A percentile compares a stretch with the other conserved stretches of the same genome.
phyloP scores from a whole-genome alignment of 495 filamentous ascomycete genomes.

The Neurospora sp. region DNA sequence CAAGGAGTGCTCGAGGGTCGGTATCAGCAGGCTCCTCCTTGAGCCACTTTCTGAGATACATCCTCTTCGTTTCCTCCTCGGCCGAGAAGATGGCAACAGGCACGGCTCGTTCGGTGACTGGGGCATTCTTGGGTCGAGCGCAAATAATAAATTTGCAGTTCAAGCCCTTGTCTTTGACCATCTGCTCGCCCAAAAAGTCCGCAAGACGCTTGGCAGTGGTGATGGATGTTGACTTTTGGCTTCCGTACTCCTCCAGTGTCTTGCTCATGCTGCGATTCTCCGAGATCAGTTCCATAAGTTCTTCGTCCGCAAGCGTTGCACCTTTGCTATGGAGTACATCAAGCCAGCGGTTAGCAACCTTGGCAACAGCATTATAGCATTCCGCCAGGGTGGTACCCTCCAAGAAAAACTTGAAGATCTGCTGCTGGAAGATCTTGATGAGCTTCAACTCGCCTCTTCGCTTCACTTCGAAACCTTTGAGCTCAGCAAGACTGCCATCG shows the following conservation, averaged over 20 bases:
- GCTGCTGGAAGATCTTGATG: slow-evolving; percentile 99
- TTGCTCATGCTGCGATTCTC: slow-evolving; percentile 98
- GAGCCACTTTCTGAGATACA: slow-evolving; percentile 90
- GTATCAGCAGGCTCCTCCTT: slow-evolving; percentile 89
- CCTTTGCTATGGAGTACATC: slow-evolving; percentile 87
- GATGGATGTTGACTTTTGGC: slow-evolving; percentile 94
- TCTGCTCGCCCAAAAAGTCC: slow-evolving; percentile 94
- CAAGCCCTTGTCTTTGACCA: slow-evolving; percentile 97
- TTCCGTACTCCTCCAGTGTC: slow-evolving; percentile 88
- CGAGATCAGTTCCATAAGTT: slow-evolving; percentile 96
- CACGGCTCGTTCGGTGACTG: slow-evolving; percentile 89
- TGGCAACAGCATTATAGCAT: slow-evolving; percentile 86
- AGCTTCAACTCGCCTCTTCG: slow-evolving; percentile 95
- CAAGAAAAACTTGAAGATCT: slow-evolving; percentile 98
- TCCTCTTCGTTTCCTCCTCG: slow-evolving; percentile 73
- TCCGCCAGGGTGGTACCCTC: slow-evolving; percentile 78
- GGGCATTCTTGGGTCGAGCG: slow-evolving; percentile 71
- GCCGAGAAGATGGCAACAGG: slow-evolving; percentile 97
- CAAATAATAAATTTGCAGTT: slow-evolving; percentile 99
- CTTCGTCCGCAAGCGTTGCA: slow-evolving; percentile 82
- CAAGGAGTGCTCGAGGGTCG: slow-evolving; percentile 78
- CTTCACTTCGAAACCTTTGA: slow-evolving; percentile 98
- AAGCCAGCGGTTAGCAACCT: slow-evolving; percentile 91
- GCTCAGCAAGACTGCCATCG: slow-evolving; percentile 88
- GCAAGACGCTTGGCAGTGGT: slow-evolving; percentile 94